phyloP scores from a whole-genome alignment of 805 yeast genomes.

The Sporopachydermia quercuum region DNA sequence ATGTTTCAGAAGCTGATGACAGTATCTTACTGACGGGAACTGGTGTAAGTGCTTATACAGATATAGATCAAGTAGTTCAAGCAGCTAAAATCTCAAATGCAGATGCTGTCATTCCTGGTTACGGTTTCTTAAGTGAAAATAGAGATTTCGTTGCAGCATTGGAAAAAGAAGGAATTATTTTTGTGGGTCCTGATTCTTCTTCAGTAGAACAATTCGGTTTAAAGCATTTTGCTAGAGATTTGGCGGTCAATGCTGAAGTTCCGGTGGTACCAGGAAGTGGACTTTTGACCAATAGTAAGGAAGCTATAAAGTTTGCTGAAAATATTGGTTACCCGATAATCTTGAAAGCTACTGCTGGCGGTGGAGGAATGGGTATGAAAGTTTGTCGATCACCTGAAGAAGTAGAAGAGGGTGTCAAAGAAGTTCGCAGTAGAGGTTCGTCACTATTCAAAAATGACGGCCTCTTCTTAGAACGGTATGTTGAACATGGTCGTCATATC shows the following conservation, averaged over 20 bases:
- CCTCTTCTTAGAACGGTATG: conserved; percentile 16
- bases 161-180: conserved; percentile 9
- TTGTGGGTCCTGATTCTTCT: conserved; percentile 16
- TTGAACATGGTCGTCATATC: conserved; percentile 16
- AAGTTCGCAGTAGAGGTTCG: conserved; percentile 15
- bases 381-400: conserved; percentile 11
- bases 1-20: conserved; percentile 16
- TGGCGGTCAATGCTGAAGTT: conserved; percentile 13
- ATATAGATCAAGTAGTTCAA: conserved; percentile 31
- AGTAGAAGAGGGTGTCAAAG: conserved; percentile 8
- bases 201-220: conserved; percentile 16
- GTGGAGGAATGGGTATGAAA: conserved; percentile 19
- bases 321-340: conserved; percentile 17
- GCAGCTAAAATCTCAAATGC: conserved; percentile 36
- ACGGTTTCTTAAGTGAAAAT: conserved; percentile 38
- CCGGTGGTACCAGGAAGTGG: conserved; percentile 18
- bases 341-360: conserved; percentile 18
- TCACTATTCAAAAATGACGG: conserved; percentile 14
- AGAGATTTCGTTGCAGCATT: conserved; percentile 12
- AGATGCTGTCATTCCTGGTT: conserved; percentile 42
- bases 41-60: conserved; percentile 18
- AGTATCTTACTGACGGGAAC: conserved; percentile 13
- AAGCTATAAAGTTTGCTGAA: conserved; percentile 9
- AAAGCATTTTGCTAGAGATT: conserved; percentile 15
- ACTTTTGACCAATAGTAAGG: conserved; percentile 7